Evolutionary conservation across 257 asterid species (phyloP), one percentile per base, ranked within the genome.

Genomic region (Gentiana macrophylla): DNA sequence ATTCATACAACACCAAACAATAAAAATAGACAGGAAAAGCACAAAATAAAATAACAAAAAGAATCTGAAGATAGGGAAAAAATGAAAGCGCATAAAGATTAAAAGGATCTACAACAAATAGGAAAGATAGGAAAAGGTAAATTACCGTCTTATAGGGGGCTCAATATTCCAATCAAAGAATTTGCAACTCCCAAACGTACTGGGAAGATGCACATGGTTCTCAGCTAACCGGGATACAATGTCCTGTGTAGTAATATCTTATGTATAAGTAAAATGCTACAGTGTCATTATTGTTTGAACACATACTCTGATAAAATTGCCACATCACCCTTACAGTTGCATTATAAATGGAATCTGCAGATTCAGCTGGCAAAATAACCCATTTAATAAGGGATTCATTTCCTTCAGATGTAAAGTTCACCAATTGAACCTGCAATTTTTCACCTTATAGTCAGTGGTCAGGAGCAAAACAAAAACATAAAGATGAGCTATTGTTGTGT

Each of bases 121-220:
- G 33, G 43, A 66, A 54, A 41, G 35, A 13, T 4, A 38, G 45
- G 46, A 48, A 35, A 32, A 47, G 49, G 10, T 45, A 52, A 55
- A 59, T n/a, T 65, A 70, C 98, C 98, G 62, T 65, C 77, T 52
- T 52, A 77, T 80, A 57, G 81, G 80, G 43, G 83, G 80, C 78
- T 78, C 87, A 15, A 73, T 68, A 10, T 54, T 74, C 97, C 93
- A 87, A 59, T 75, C 81, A 41, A 67, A 71, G 55, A 84, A 52
- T 68, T 77, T 74, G 75, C 72, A 91, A 68, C 78, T 87, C 65
- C 97, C 98, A 70, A 76, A 91, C 52, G 69, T 85, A 64, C 74
- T 80, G 55, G 94, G 97, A 49, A 87, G 86, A 67, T 64, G 87
- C 57, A 85, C 59, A 7, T 53, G 67, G 56, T 61, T 70, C 71